phyloP scores from a whole-genome alignment of 2,329 filamentous ascomycete species.

The Verticillium isaacii region DNA sequence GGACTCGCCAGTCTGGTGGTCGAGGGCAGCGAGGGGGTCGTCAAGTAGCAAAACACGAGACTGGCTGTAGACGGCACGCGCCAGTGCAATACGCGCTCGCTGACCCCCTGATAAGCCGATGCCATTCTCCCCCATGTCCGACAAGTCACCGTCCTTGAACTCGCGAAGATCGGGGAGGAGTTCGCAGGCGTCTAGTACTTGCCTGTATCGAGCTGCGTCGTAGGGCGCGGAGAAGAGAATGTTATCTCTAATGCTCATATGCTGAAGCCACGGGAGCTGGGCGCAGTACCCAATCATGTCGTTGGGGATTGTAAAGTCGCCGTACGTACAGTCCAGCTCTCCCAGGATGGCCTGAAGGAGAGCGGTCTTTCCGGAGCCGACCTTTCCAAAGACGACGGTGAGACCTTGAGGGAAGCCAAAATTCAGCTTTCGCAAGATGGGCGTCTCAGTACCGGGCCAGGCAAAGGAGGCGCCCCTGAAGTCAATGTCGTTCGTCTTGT shows the following conservation, averaged over 20 bases:
- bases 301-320: conserved; percentile 38
- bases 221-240: conserved; percentile 57
- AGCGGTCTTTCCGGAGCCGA: conserved; percentile 58
- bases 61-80: conserved; percentile 55
- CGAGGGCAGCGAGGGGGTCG: conserved; percentile 58
- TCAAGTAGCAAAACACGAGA: conserved; percentile 55
- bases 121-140: conserved; percentile 57
- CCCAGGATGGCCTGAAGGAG: conserved; percentile 55
- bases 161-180: conserved; percentile 49
- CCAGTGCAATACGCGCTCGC: conserved; percentile 58
- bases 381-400: conserved; percentile 53
- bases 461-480: conserved; percentile 67
- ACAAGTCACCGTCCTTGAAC: conserved; percentile 54
- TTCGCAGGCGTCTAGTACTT: conserved; percentile 57
- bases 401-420: conserved; percentile 44
- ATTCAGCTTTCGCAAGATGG: conserved; percentile 43
- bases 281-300: conserved; percentile 52
- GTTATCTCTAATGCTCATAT: conserved; percentile 61
- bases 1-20: conserved; percentile 56
- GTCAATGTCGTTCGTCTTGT: conserved; percentile 35
- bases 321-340: conserved; percentile 62
- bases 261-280: conserved; percentile 62
- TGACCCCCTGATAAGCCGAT: conserved; percentile 61
- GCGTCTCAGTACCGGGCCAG: conserved; percentile 65
- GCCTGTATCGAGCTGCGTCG: conserved; percentile 50